Conservation (phyloP, 2,329 filamentous ascomycete species). For the Stemphylium beticola region DNA sequence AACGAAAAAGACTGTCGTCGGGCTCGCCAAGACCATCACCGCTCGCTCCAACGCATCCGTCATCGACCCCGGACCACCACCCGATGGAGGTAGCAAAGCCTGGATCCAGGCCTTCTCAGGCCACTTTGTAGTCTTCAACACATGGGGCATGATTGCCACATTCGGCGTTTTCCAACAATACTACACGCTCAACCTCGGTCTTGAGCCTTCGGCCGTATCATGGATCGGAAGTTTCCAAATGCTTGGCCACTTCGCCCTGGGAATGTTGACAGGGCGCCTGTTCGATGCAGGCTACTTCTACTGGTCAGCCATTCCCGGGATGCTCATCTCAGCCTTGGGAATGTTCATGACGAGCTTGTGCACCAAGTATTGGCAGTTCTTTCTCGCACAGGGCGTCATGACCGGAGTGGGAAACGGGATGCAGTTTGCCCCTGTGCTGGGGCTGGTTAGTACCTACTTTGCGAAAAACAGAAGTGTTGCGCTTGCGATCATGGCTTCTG, state of each 20-base stretch:
- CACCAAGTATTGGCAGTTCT: slow-evolving; percentile 57
- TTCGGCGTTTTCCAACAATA: slow-evolving; percentile 49
- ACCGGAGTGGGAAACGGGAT: slow-evolving; percentile 44
- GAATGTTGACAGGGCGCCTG: slow-evolving; percentile 59
- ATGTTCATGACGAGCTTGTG: slow-evolving; percentile 61
- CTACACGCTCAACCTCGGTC: slow-evolving; percentile 38
- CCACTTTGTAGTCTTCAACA: slow-evolving; percentile 47
- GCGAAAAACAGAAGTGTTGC: slow-evolving; percentile 64
- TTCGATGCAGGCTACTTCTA: slow-evolving; percentile 61
- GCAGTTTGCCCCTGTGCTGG: slow-evolving; percentile 43
- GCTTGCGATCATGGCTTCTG: slow-evolving; percentile 64
- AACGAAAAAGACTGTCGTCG: slow-evolving; percentile 16
- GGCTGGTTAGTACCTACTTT: slow-evolving; percentile 62
- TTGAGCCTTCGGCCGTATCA: slow-evolving; percentile 54
- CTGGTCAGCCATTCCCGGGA: slow-evolving; percentile 51
- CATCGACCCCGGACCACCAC: slow-evolving; percentile 46
- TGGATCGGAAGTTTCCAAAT: slow-evolving; percentile 62
- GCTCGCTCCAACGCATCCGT: slow-evolving; percentile 42
- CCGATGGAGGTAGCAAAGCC: slow-evolving; percentile 46
- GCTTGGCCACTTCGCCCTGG: slow-evolving; percentile 58
- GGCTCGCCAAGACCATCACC: slow-evolving; percentile 36
- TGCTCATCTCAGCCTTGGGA: slow-evolving; percentile 53
- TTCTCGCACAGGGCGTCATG: slow-evolving; percentile 46
- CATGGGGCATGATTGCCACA: slow-evolving; percentile 47
- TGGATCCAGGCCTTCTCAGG: slow-evolving; percentile 48